Conservation (phyloP, 257 asterid genomes). For the Verbena officinalis region DNA sequence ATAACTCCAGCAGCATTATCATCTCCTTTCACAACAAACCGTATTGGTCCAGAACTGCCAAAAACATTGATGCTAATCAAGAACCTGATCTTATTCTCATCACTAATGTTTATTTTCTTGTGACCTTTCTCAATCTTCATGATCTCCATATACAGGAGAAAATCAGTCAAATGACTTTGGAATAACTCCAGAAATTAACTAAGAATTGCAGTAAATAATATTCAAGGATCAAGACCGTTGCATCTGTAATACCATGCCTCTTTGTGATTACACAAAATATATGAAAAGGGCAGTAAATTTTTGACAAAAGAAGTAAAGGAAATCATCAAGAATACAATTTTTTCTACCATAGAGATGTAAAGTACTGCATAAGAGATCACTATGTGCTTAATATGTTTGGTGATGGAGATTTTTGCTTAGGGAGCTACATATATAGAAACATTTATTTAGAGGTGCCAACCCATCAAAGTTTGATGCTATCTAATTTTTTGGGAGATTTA, state of each 20-base stretch:
- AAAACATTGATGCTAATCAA: constrained; percentile 50
- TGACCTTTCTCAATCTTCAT: neutral
- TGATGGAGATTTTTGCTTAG: neutral
- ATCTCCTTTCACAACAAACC: constrained; percentile 51
- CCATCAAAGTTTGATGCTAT: no score
- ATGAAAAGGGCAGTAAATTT: neutral
- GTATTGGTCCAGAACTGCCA: constrained; percentile 68
- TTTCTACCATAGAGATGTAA: neutral
- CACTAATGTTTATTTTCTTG: neutral
- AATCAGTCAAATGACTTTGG: no score
- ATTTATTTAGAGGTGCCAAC: no score
- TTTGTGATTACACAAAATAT: neutral
- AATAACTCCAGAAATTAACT: neutral
- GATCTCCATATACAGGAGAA: neutral
- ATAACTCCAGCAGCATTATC: constrained; percentile 48
- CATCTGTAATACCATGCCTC: neutral
- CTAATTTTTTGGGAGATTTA: no score
- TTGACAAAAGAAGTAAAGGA: neutral
- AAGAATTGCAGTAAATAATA: neutral
- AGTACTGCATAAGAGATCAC: neutral
- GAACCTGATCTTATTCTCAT: constrained; percentile 29
- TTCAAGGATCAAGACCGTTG: neutral
- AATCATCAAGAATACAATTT: neutral
- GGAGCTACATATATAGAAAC: neutral
- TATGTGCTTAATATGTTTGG: neutral